A percentile compares a stretch with the other conserved stretches of the same genome.
Evolutionary conservation across 1,284 basidiomycete genomes (phyloP).

Genomic region (Dichomitus squalens): DNA sequence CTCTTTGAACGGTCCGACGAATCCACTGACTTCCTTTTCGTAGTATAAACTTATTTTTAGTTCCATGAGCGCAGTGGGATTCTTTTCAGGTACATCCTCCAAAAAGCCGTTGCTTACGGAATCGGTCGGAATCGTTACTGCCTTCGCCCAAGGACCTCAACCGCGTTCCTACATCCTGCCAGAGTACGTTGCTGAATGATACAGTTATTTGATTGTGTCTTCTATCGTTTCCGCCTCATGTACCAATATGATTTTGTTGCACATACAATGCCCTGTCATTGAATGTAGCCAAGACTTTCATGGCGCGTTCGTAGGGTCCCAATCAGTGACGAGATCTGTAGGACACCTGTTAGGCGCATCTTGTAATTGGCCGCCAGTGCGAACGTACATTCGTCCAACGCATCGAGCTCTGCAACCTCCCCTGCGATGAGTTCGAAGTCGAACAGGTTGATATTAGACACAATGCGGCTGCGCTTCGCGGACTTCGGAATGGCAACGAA

Average conservation of each 20-base stretch:
- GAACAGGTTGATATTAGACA: conserved; percentile 59
- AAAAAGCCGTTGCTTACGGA: conserved; percentile 17
- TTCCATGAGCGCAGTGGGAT: conserved; percentile 22
- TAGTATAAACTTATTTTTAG: conserved; percentile 25
- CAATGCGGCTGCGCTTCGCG: conserved; percentile 52
- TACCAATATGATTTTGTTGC: not conserved
- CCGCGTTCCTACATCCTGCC: conserved; percentile 19
- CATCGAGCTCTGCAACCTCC: conserved; percentile 54
- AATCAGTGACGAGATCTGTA: conserved; percentile 52
- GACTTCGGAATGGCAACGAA: conserved; percentile 67
- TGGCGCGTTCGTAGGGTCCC: conserved; percentile 50
- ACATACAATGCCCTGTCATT: not conserved
- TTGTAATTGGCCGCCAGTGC: not conserved
- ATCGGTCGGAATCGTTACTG: conserved; percentile 25
- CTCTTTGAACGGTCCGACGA: not conserved
- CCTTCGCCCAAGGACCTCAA: conserved; percentile 18
- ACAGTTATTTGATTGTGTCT: not conserved
- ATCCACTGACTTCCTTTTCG: not conserved
- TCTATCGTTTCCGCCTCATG: not conserved
- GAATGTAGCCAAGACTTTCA: conserved; percentile 3
- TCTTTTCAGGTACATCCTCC: conserved; percentile 6
- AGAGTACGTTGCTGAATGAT: conserved; percentile 3
- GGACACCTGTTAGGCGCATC: not conserved
- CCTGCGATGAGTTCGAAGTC: conserved; percentile 56
- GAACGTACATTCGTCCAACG: conserved; percentile 52